phyloP scores from a whole-genome alignment of 805 yeast species.

The Lachancea sp. region DNA sequence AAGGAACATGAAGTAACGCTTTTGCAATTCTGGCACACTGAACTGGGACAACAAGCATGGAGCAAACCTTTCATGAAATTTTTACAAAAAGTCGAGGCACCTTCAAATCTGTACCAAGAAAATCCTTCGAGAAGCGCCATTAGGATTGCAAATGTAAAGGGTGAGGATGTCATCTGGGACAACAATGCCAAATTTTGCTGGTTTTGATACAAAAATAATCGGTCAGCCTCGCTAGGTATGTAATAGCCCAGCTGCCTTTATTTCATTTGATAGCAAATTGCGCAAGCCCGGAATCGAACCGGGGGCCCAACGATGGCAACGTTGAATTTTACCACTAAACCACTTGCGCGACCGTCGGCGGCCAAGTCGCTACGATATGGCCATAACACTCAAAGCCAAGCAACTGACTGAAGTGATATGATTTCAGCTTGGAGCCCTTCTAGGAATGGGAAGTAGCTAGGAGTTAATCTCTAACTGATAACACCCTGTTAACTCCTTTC shows the following conservation, averaged over 20 bases:
- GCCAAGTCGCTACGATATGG: too few relatives aligned
- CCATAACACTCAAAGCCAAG: too few relatives aligned
- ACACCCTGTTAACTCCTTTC: too few relatives aligned
- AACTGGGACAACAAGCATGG: conserved; percentile 25
- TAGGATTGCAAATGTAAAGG: conserved; percentile 26
- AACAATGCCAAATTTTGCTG: conserved; percentile 44
- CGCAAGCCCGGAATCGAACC: conserved; percentile 28
- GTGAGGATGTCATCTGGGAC: conserved; percentile 34
- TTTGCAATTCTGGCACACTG: conserved; percentile 39
- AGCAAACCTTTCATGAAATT: conserved; percentile 17
- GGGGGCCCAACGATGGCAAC: conserved; percentile 28
- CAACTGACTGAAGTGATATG: too few relatives aligned
- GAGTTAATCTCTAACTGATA: too few relatives aligned
- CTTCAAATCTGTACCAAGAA: conserved; percentile 17
- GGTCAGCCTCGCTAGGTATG: too few relatives aligned
- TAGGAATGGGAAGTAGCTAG: too few relatives aligned
- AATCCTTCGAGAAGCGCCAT: conserved; percentile 39
- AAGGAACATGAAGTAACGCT: conserved; percentile 21
- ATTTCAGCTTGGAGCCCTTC: too few relatives aligned
- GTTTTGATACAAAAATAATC: conserved; percentile 30
- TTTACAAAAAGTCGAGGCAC: conserved; percentile 22
- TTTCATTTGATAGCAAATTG: conserved; percentile 8
- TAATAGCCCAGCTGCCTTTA: too few relatives aligned
- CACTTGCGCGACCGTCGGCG: conserved; percentile 18
- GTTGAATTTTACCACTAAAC: conserved; percentile 27